Evolutionary conservation across 768 basidiomycete species (phyloP).

Genomic region (Hericium alpestre): DNA sequence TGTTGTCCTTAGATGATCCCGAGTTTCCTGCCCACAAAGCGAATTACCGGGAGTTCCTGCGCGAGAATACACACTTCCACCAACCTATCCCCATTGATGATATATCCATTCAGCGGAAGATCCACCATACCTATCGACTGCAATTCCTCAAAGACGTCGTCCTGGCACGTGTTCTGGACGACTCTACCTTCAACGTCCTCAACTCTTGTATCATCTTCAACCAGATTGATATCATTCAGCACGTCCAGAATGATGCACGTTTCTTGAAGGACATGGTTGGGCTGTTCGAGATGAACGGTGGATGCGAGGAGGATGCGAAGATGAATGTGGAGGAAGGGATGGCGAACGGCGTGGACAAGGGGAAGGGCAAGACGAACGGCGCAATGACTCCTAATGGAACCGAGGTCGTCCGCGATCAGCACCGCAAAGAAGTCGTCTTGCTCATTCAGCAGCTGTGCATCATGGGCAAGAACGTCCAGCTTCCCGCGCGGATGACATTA

Average conservation of each 20-base stretch:
- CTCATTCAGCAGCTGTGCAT: conserved; percentile 87
- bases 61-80: conserved; percentile 73
- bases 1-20: conserved; percentile 65
- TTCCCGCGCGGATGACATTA: conserved; percentile 72
- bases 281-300: conserved; percentile 36
- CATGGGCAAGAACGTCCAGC: conserved; percentile 95
- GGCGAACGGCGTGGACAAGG: conserved; percentile 13
- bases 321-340: conserved; percentile 19
- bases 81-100: conserved; percentile 83
- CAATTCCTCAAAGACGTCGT: conserved; percentile 98
- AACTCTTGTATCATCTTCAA: conserved; percentile 98
- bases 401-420: conserved; percentile 37
- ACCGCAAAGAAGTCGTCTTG: conserved; percentile 68
- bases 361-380: conserved; percentile 30
- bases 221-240: conserved; percentile 93
- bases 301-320: conserved; percentile 16
- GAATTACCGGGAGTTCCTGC: conserved; percentile 89
- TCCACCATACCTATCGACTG: conserved; percentile 94
- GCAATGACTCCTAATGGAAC: conserved; percentile 38
- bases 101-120: conserved; percentile 65
- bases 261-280: conserved; percentile 74
- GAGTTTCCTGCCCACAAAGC: conserved; percentile 96
- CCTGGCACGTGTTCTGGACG: conserved; percentile 87
- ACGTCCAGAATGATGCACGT: conserved; percentile 67
- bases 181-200: conserved; percentile 93